A percentile compares a stretch with the other conserved stretches of the same genome.
These are phyloP conservation scores for Eucalyptus sideroxylon DNA, from an alignment of 345 rosid species.

Conservation along the genomic window DNA sequence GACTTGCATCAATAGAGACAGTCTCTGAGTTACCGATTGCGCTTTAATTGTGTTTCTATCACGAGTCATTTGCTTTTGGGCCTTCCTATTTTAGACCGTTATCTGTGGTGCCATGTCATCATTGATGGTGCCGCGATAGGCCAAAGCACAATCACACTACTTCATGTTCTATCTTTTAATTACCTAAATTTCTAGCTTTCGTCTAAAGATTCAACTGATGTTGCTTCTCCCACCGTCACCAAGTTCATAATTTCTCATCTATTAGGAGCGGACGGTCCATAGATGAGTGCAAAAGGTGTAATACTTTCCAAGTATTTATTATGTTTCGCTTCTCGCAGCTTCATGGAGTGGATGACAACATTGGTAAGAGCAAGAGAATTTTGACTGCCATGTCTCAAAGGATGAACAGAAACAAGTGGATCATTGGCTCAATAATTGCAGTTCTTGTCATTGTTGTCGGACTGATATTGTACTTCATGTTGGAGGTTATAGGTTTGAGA, in stretches of 20 bases:
- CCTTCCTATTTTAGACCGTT: background rate
- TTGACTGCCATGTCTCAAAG: slow-evolving; percentile 66
- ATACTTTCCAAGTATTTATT: background rate
- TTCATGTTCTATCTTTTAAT: background rate
- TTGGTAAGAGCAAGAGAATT: slow-evolving; percentile 81
- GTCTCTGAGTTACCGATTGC: slow-evolving; percentile 25
- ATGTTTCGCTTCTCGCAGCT: slow-evolving; percentile 22
- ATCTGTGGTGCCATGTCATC: background rate
- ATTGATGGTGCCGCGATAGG: background rate
- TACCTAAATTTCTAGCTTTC: background rate
- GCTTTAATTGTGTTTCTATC: background rate
- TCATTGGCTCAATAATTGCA: slow-evolving; percentile 33
- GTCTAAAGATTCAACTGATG: background rate
- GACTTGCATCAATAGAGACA: slow-evolving; percentile 88
- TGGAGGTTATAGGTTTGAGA: no score
- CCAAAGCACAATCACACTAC: background rate
- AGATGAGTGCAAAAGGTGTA: background rate
- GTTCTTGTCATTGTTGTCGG: slow-evolving; percentile 44
- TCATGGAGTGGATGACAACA: slow-evolving; percentile 81
- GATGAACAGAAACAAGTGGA: slow-evolving; percentile 89
- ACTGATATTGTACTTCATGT: slow-evolving; percentile 35
- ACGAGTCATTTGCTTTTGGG: background rate
- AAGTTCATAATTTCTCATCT: background rate
- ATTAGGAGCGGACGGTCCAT: background rate
- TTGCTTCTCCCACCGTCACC: background rate